These are phyloP conservation scores for Penicillium atrosanguineum DNA, from an alignment of 495 filamentous ascomycete species.

Conservation along the genomic window DNA sequence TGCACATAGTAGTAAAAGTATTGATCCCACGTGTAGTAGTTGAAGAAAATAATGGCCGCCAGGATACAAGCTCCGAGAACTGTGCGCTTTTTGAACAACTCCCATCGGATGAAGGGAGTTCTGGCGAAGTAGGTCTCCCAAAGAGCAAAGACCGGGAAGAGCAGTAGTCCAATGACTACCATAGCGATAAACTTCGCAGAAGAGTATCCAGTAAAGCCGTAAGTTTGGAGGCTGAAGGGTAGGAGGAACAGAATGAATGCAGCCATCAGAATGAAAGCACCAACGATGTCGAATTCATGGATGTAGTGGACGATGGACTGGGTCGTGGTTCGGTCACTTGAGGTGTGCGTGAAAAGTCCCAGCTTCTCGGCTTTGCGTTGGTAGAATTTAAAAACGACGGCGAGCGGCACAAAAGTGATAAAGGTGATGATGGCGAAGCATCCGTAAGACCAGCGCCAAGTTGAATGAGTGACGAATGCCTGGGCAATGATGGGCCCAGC, in stretches of 20 bases:
- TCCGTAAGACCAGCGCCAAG: conserved; percentile 61
- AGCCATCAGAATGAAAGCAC: conserved; percentile 51
- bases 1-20: conserved; percentile 63
- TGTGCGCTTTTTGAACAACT: conserved; percentile 60
- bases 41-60: conserved; percentile 52
- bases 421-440: conserved; percentile 54
- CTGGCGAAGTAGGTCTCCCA: conserved; percentile 55
- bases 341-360: conserved; percentile 24
- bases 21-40: conserved; percentile 60
- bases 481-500: conserved; percentile 26
- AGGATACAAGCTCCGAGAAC: conserved; percentile 61
- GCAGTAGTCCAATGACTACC: conserved; percentile 50
- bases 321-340: conserved; percentile 38
- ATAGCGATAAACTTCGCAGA: conserved; percentile 51
- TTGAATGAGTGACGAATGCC: conserved; percentile 45
- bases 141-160: conserved; percentile 52
- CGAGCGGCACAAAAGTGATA: conserved; percentile 47
- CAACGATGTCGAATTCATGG: conserved; percentile 58
- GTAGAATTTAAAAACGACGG: conserved; percentile 48
- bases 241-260: conserved; percentile 62
- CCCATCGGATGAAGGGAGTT: conserved; percentile 55
- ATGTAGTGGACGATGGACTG: conserved; percentile 49
- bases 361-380: conserved; percentile 51
- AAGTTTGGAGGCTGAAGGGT: conserved; percentile 53
- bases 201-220: conserved; percentile 42